phyloP scores from a whole-genome alignment of 495 filamentous ascomycete genomes.

The Jackrogersella multiformis region DNA sequence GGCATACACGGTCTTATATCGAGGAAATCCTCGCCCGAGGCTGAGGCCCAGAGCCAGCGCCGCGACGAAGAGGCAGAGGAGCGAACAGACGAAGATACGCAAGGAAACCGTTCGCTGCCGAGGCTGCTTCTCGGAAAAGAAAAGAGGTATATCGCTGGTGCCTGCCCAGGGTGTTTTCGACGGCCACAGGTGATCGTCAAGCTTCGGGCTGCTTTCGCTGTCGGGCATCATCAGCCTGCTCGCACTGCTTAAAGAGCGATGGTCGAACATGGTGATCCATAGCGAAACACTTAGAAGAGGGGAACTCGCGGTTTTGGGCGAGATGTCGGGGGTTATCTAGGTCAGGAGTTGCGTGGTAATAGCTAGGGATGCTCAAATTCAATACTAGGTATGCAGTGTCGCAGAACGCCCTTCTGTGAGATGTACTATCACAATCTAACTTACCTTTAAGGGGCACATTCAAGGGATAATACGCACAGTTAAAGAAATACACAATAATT shows the following conservation, averaged over 20 bases:
- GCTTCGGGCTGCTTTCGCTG: constrained; percentile 12
- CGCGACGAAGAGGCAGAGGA: constrained; percentile 24
- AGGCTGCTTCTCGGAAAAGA: neutral
- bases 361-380: constrained; percentile 28
- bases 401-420: constrained; percentile 21
- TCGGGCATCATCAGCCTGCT: constrained; percentile 24
- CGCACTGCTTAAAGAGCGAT: constrained; percentile 20
- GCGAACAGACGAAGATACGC: constrained; percentile 26
- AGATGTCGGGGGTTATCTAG: constrained; percentile 9
- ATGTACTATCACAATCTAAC: constrained; percentile 11
- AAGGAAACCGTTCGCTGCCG: constrained; percentile 25
- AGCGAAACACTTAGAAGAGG: neutral
- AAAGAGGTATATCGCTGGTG: constrained; percentile 9
- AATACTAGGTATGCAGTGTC: constrained; percentile 33
- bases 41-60: constrained; percentile 31
- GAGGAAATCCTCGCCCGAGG: constrained; percentile 30
- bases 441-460: neutral
- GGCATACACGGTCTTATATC: neutral
- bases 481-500: constrained; percentile 12
- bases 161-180: constrained; percentile 21
- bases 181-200: constrained; percentile 1
- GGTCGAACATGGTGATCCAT: constrained; percentile 27
- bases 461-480: neutral
- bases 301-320: neutral
- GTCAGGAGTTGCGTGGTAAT: neutral